Evolutionary conservation across 768 basidiomycete genomes (phyloP).

Genomic region (Lepiota brunneoincarnata): DNA sequence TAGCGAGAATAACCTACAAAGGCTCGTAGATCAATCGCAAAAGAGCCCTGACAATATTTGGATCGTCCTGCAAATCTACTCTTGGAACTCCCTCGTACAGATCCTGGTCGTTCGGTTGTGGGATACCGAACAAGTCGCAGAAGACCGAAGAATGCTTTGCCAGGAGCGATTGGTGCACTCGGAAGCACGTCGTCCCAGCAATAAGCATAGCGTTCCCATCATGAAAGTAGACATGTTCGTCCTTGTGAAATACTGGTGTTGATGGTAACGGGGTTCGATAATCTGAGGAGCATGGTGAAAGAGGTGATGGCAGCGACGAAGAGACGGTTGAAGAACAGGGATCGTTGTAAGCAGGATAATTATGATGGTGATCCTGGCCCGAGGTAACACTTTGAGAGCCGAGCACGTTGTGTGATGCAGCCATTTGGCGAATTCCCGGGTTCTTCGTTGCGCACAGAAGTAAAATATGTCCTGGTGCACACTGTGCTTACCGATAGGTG

Average conservation of each 20-base stretch:
- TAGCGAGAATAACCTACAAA: background rate
- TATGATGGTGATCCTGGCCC: background rate
- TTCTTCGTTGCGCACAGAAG: no score
- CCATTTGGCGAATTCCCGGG: background rate
- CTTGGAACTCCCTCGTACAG: slow-evolving; percentile 3
- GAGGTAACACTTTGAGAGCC: background rate
- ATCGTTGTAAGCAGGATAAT: background rate
- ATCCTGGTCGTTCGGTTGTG: slow-evolving; percentile 9
- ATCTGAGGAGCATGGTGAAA: background rate
- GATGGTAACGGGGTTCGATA: background rate
- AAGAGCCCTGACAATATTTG: slow-evolving; percentile 4
- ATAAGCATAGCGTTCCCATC: slow-evolving; percentile 13
- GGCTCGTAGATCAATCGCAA: slow-evolving; percentile 8
- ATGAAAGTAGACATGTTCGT: slow-evolving; percentile 11
- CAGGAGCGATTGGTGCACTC: slow-evolving; percentile 11
- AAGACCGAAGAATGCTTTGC: slow-evolving; percentile 13
- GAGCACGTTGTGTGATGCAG: background rate
- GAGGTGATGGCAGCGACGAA: background rate
- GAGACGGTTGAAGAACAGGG: background rate
- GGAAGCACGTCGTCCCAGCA: slow-evolving; percentile 10
- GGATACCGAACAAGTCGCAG: slow-evolving; percentile 9
- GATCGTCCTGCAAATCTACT: slow-evolving; percentile 7
- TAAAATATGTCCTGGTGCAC: no score
- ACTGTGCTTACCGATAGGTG: no score
- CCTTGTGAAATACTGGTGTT: background rate